phyloP scores from a whole-genome alignment of 192 early-diverging fungal species.

The Diversispora eburnea region DNA sequence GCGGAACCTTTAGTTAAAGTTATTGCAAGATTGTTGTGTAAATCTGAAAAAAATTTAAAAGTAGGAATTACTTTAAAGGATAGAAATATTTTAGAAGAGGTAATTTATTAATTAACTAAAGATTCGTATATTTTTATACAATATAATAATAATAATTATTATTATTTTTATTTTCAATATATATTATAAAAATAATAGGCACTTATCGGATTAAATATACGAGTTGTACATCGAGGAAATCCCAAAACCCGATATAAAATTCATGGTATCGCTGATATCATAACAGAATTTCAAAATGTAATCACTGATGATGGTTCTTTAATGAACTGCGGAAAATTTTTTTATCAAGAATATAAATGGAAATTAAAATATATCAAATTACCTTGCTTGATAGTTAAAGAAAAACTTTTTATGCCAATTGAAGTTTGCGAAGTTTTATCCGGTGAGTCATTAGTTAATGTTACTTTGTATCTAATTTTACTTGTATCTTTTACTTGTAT shows the following conservation, averaged over 20 bases:
- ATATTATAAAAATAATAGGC: constrained; percentile 17
- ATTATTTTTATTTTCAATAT: background rate
- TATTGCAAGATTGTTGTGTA: background rate
- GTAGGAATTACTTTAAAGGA: background rate
- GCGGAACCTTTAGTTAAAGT: background rate
- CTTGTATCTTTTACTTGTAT: background rate
- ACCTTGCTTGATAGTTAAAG: constrained; percentile 74
- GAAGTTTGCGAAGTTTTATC: constrained; percentile 80
- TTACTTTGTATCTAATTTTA: background rate
- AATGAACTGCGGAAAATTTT: constrained; percentile 68
- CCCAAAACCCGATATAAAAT: constrained; percentile 71
- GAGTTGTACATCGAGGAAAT: constrained; percentile 60
- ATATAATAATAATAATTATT: too few relatives aligned
- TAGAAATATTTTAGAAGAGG: background rate
- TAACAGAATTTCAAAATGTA: constrained; percentile 71
- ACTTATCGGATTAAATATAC: constrained; percentile 52
- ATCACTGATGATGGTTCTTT: constrained; percentile 52
- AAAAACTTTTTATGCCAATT: constrained; percentile 75
- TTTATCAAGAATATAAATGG: constrained; percentile 66
- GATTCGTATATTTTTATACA: too few relatives aligned
- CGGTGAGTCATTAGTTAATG: background rate
- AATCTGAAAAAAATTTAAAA: background rate
- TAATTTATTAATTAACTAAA: background rate
- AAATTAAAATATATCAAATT: constrained; percentile 70
- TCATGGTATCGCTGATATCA: constrained; percentile 55